Conservation (phyloP, 2,329 filamentous ascomycete genomes). For the Botrytis fabae region DNA sequence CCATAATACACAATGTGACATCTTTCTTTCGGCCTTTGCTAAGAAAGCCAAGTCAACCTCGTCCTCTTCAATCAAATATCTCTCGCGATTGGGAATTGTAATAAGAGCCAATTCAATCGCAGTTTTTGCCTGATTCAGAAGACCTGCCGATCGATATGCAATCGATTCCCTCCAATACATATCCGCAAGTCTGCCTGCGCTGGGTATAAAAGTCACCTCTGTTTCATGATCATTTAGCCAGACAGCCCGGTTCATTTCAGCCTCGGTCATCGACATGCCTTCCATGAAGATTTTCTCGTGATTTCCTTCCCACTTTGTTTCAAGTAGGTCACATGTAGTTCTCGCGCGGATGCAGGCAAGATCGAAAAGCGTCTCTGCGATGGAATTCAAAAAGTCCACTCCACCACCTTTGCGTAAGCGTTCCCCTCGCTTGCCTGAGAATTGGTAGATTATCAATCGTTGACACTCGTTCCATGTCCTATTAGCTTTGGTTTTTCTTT, state of each 20-base stretch:
- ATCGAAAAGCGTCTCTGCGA: not conserved
- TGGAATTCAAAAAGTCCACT: not conserved
- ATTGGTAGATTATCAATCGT: not conserved
- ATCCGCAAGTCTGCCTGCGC: not conserved
- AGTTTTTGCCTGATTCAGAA: not conserved
- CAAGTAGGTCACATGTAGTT: not conserved
- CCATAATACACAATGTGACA: too few relatives aligned
- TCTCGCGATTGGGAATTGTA: too few relatives aligned
- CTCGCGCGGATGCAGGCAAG: rapidly evolving
- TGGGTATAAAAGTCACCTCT: not conserved
- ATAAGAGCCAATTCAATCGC: too few relatives aligned
- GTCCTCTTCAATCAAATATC: too few relatives aligned
- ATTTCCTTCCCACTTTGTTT: not conserved
- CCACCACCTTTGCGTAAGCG: not conserved
- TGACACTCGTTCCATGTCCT: not conserved
- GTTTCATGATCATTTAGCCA: not conserved
- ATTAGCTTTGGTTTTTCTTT: not conserved
- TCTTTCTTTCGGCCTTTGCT: too few relatives aligned
- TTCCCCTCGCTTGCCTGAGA: not conserved
- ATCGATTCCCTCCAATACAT: rapidly evolving
- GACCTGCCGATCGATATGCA: not conserved
- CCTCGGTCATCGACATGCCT: not conserved
- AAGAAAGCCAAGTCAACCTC: too few relatives aligned
- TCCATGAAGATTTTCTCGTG: not conserved
- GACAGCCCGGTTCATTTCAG: rapidly evolving